Conservation (phyloP, 2,329 filamentous ascomycete genomes). For the Xylaria sp. region DNA sequence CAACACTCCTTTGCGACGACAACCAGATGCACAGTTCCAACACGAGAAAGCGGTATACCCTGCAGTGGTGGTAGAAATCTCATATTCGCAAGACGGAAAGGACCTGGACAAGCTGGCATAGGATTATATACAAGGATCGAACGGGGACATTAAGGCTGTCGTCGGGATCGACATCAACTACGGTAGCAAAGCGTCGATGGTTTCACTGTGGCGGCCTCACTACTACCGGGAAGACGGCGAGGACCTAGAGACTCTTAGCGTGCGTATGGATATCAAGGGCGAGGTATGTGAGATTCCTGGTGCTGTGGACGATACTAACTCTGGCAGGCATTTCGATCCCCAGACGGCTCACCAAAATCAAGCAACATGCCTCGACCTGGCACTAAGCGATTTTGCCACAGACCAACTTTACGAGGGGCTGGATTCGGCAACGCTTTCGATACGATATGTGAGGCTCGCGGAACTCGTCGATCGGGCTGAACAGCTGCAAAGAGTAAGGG, state of each 20-base stretch:
- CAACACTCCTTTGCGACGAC: background rate
- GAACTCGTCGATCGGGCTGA: background rate
- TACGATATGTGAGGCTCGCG: background rate
- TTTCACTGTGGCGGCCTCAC: background rate
- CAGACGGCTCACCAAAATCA: background rate
- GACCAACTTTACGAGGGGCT: background rate
- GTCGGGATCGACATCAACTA: background rate
- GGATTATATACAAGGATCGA: background rate
- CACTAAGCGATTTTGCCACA: background rate
- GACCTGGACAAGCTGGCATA: background rate
- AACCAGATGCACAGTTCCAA: background rate
- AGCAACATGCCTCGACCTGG: background rate
- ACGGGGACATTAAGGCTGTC: background rate
- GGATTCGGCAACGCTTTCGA: background rate
- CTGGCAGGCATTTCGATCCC: background rate
- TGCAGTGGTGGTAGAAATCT: background rate
- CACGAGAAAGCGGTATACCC: background rate
- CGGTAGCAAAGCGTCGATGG: background rate
- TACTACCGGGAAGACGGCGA: background rate
- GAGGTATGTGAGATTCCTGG: background rate
- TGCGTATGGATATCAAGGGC: background rate
- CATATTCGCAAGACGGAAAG: background rate
- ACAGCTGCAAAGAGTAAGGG: background rate
- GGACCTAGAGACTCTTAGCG: background rate
- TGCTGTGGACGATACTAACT: too few relatives aligned